A percentile compares a stretch with the other conserved stretches of the same genome.
These are phyloP conservation scores for Fraxinus albicans DNA, from an alignment of 305 asterid genomes.

Conservation along the genomic window DNA sequence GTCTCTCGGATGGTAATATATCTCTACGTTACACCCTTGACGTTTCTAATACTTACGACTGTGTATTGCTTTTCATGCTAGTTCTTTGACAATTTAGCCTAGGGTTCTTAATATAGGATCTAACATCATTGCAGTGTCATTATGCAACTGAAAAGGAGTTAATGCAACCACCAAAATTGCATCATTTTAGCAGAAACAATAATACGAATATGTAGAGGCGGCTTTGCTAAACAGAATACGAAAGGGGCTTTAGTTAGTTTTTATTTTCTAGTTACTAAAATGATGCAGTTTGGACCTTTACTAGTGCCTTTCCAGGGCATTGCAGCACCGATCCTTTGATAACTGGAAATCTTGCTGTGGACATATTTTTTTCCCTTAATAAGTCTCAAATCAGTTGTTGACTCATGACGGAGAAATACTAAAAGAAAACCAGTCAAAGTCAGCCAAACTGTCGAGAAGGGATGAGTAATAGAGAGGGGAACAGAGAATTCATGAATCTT, in stretches of 20 bases:
- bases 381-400: background rate
- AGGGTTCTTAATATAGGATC: background rate
- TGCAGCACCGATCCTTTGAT: background rate
- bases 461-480: background rate
- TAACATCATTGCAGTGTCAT: background rate
- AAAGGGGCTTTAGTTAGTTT: background rate
- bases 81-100: background rate
- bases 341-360: background rate
- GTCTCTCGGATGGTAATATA: constrained; percentile 78
- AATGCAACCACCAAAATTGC: background rate
- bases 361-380: background rate
- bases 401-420: background rate
- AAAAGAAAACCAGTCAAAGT: background rate
- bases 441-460: background rate
- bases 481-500: background rate
- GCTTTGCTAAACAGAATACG: background rate
- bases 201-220: background rate
- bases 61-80: background rate
- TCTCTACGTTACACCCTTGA: background rate
- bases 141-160: background rate
- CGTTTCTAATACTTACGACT: background rate
- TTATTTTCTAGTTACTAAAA: background rate
- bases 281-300: background rate
- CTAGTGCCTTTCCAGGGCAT: background rate
- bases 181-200: background rate